phyloP scores from a whole-genome alignment of 192 early-diverging fungal genomes.

The Coemansia sp. region DNA sequence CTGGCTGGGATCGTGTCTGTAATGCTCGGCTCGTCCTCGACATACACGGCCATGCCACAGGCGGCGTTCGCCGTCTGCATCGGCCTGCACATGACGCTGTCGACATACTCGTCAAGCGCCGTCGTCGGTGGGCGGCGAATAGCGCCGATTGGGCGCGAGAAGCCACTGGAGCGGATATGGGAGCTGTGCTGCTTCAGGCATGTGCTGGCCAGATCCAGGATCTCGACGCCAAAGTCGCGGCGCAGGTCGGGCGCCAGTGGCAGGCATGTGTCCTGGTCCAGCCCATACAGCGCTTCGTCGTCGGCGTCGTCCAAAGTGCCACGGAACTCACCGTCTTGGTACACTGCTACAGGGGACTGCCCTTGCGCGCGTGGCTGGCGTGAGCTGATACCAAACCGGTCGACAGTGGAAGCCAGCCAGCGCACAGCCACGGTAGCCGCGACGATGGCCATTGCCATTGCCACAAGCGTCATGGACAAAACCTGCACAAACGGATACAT shows the following conservation, averaged over 20 bases:
- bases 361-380: background rate
- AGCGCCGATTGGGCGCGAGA: slow-evolving; percentile 23
- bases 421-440: slow-evolving; percentile 26
- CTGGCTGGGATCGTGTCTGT: background rate
- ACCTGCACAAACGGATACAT: slow-evolving; percentile 48
- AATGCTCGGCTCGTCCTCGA: slow-evolving; percentile 37
- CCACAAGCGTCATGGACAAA: slow-evolving; percentile 37
- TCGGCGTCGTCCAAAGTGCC: slow-evolving; percentile 17
- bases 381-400: slow-evolving; percentile 17
- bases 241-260: slow-evolving; percentile 36
- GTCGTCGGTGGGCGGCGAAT: slow-evolving; percentile 39
- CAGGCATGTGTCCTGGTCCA: slow-evolving; percentile 11
- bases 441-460: slow-evolving; percentile 30
- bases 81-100: slow-evolving; percentile 1
- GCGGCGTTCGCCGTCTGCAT: background rate
- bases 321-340: slow-evolving; percentile 36
- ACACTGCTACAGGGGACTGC: slow-evolving; percentile 17
- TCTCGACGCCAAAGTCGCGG: slow-evolving; percentile 45
- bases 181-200: slow-evolving; percentile 50
- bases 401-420: slow-evolving; percentile 29
- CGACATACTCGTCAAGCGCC: slow-evolving; percentile 42
- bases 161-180: slow-evolving; percentile 29
- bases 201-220: slow-evolving; percentile 45
- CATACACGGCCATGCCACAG: slow-evolving; percentile 20
- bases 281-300: slow-evolving; percentile 22